Base-by-base conservation (phyloP, 164 flowering plant genomes). In the Nymphaea thermarum region DNA sequence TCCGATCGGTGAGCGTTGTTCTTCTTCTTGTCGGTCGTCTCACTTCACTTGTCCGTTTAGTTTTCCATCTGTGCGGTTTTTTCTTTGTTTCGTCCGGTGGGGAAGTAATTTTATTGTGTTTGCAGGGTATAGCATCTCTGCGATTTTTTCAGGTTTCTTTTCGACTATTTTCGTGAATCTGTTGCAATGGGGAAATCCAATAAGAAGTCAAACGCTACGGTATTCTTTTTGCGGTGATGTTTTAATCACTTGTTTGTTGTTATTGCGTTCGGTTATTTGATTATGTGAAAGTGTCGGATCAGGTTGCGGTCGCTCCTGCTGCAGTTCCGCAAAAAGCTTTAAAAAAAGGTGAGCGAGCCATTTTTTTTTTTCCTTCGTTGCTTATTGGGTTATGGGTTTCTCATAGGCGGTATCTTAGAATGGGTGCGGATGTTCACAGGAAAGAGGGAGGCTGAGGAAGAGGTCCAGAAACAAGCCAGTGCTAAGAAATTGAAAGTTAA, bases 401-500 rank as follows among this genome's bases (percentile, higher is more conserved):
- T 15, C 14, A 15, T 15, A 51, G 12, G 12, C 57, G 57, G 14
- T 51, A 25, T 25, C 36, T 25, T 51, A 15, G 14, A 51, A 2
- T 51, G 57, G 14, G 14, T 5, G 2, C 57, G 57, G 36, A 25
- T 25, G 36, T 51, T 51, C 8, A 51, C 62, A 72, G 74, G 70
- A 25, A 89, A 89, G 85, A 83, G 96, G 64, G 83, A 76, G 43
- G 86, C 90, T 6, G 89, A 81, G 66, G 83, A 75, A 12, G 78
- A 65, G 10, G 2, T 80, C 5, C 81, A 80, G 77, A 85, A 84
- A 68, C 55, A 66, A 69, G 79, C 63, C 45, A 76, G 63, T 70
- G 72, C 72, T 0, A 89, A 89, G 80, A 89, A 86, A 78, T 85
- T 81, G 75, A 89, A 88, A 79, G 65, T 6, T 62, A 43, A 43